Conservation (phyloP, 768 basidiomycete species). For the Krasilnikovozyma curviuscula region DNA sequence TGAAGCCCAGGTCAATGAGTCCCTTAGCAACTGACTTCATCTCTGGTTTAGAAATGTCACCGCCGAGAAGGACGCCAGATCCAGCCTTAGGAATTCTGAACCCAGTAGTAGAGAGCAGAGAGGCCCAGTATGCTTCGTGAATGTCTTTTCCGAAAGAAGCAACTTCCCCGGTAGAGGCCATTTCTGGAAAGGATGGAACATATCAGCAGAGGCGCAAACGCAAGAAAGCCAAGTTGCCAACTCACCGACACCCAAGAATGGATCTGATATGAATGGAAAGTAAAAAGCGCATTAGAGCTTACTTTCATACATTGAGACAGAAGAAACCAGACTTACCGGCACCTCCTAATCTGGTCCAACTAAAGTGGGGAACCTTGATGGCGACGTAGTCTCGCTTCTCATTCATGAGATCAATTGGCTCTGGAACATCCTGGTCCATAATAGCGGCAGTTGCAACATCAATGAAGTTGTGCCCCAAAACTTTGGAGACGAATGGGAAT, state of each 20-base stretch:
- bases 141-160: constrained; percentile 86
- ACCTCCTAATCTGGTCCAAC: constrained; percentile 87
- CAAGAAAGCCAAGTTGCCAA: constrained; percentile 12
- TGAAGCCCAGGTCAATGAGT: constrained; percentile 75
- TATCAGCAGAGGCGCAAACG: background rate
- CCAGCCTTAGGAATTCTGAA: constrained; percentile 73
- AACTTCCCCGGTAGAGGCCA: constrained; percentile 96
- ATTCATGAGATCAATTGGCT: constrained; percentile 78
- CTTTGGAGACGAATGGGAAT: constrained; percentile 92
- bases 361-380: constrained; percentile 96
- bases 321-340: constrained; percentile 38
- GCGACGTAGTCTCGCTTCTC: constrained; percentile 74
- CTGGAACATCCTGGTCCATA: constrained; percentile 64
- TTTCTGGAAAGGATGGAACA: constrained; percentile 34
- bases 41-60: constrained; percentile 71
- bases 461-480: constrained; percentile 91
- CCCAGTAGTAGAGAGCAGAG: constrained; percentile 83
- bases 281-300: background rate
- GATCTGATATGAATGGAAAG: constrained; percentile 22
- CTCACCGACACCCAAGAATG: constrained; percentile 83
- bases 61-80: constrained; percentile 81
- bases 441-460: constrained; percentile 81
- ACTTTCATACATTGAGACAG: background rate
- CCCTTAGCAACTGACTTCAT: constrained; percentile 63
- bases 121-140: constrained; percentile 61